A percentile compares a stretch with the other conserved stretches of the same genome.
Conservation (phyloP, 116 monocot genomes). For the Iris pallida region DNA sequence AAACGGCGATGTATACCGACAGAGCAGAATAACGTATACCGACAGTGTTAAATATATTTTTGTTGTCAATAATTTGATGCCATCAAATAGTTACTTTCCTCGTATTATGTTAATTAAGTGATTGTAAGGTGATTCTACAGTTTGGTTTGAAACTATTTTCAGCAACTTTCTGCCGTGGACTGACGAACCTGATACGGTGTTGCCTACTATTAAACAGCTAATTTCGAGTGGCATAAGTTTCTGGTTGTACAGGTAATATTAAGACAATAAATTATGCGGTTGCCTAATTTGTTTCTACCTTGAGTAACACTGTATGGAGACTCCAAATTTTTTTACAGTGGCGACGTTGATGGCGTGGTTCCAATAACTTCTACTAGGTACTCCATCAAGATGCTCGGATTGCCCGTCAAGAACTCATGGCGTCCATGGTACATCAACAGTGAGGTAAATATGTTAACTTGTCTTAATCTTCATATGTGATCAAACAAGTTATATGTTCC, state of each 20-base stretch:
- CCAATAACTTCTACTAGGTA: constrained; percentile 29
- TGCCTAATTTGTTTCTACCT: too few species aligned
- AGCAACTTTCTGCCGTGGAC: constrained; percentile 3
- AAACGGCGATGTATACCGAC: too few species aligned
- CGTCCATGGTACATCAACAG: constrained; percentile 19
- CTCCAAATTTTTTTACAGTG: constrained; percentile 16
- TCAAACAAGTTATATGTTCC: too few species aligned
- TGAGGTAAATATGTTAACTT: constrained; percentile 12
- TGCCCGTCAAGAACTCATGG: constrained; percentile 24
- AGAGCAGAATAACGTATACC: too few species aligned
- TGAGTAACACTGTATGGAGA: background rate
- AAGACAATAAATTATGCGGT: background rate
- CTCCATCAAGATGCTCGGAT: constrained; percentile 17
- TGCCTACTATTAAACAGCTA: constrained; percentile 26
- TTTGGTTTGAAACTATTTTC: background rate
- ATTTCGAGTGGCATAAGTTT: constrained; percentile 28
- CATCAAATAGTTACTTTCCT: too few species aligned
- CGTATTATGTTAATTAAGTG: too few species aligned
- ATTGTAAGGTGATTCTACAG: too few species aligned
- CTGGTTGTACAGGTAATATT: constrained; percentile 48
- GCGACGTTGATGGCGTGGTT: constrained; percentile 32
- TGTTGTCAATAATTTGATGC: too few species aligned
- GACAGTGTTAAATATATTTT: too few species aligned
- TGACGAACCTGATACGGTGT: constrained; percentile 11
- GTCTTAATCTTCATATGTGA: background rate